Percentiles rank a stretch among this genome's conserved stretches.
Conservation (phyloP, 768 basidiomycete species). For the Daedalea quercina region DNA sequence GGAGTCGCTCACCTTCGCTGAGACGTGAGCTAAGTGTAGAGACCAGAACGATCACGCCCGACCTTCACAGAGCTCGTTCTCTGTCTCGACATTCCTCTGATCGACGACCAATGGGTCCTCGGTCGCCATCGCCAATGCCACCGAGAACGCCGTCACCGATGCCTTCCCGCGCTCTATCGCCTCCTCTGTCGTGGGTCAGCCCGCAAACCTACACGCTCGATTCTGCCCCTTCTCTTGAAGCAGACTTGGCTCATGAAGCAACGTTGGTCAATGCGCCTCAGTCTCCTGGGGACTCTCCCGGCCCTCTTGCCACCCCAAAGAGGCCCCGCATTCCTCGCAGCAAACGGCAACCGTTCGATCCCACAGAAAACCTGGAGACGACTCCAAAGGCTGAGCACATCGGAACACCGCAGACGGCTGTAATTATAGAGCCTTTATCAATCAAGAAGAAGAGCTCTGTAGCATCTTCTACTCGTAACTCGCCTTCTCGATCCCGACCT, state of each 20-base stretch:
- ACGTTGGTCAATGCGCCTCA: conserved; percentile 23
- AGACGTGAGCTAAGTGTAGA: conserved; percentile 37
- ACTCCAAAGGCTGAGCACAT: conserved; percentile 39
- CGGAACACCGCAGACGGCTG: conserved; percentile 15
- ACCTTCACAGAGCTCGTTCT: conserved; percentile 25
- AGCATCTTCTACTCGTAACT: conserved; percentile 28
- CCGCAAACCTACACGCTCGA: conserved; percentile 18
- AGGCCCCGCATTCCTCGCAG: conserved; percentile 62
- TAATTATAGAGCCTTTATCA: conserved; percentile 61
- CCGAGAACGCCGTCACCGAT: conserved; percentile 35
- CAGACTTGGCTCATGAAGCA: conserved; percentile 34
- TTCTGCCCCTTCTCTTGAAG: conserved; percentile 37
- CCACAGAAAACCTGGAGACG: conserved; percentile 42
- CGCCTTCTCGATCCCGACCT: conserved; percentile 26
- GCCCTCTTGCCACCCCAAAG: conserved; percentile 18
- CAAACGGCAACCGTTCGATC: conserved; percentile 61
- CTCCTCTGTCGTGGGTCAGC: conserved; percentile 45
- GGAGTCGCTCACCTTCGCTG: conserved; percentile 43
- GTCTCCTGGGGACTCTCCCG: conserved; percentile 3
- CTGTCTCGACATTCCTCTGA: conserved; percentile 45
- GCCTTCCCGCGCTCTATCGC: conserved; percentile 71
- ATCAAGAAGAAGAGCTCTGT: conserved; percentile 81
- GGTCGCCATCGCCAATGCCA: conserved; percentile 66
- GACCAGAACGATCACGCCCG: conserved; percentile 10
- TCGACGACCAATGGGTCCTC: conserved; percentile 64